A percentile compares a stretch with the other conserved stretches of the same genome.
Evolutionary conservation across 2,329 filamentous ascomycete species (phyloP).

Genomic region (Phyllosticta citrichinensis): DNA sequence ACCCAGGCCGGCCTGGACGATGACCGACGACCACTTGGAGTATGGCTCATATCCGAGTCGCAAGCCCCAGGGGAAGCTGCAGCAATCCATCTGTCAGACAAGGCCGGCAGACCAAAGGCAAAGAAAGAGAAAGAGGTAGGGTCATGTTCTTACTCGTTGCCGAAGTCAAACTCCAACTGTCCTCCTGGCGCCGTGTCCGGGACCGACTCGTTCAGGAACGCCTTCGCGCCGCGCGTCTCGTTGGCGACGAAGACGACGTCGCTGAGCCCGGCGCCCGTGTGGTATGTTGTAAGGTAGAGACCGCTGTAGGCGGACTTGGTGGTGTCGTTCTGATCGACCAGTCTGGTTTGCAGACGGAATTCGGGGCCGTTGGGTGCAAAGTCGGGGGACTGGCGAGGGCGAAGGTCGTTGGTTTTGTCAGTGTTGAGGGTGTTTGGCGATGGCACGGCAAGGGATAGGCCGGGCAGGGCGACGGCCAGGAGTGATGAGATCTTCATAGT

Average conservation of each 20-base stretch:
- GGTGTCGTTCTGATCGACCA: slow-evolving; percentile 3
- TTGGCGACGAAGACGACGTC: slow-evolving; percentile 7
- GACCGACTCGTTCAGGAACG: slow-evolving; percentile 10
- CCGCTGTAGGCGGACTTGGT: slow-evolving; percentile 6
- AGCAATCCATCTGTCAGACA: neutral
- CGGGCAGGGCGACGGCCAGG: neutral
- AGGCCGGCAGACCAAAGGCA: too few relatives aligned
- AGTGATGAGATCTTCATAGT: slow-evolving; percentile 6
- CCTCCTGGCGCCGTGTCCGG: neutral
- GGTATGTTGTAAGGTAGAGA: slow-evolving; percentile 10
- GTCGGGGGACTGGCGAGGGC: neutral
- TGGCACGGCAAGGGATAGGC: slow-evolving; percentile 5
- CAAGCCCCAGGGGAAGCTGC: slow-evolving; percentile 8
- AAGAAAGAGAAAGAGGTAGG: neutral
- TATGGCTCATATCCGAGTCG: slow-evolving; percentile 7
- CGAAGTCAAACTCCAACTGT: slow-evolving; percentile 10
- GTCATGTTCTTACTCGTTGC: slow-evolving; percentile 2
- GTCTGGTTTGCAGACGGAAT: slow-evolving; percentile 5
- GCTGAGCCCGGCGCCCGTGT: slow-evolving; percentile 11
- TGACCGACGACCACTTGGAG: slow-evolving; percentile 7
- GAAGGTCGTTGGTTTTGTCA: neutral
- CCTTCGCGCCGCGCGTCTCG: neutral
- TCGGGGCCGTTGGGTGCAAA: slow-evolving; percentile 4
- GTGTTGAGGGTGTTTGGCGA: neutral
- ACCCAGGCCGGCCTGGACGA: slow-evolving; percentile 10